Base-by-base conservation (phyloP, 768 basidiomycete genomes). In the Suillus occidentalis region DNA sequence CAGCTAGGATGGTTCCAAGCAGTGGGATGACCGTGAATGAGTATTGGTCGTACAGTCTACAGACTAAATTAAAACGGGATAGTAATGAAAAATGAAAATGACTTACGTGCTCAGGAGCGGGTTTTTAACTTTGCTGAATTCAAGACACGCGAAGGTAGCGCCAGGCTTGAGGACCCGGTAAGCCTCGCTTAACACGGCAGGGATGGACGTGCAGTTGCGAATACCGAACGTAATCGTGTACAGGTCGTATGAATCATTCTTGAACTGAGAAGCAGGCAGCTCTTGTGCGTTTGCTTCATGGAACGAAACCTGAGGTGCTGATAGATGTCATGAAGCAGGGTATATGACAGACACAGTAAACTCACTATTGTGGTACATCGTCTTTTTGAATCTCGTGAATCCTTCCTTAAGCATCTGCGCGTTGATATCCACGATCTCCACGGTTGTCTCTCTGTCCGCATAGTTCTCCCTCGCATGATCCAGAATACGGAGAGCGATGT, bases 161-260 rank as follows among this genome's bases (percentile, higher is more conserved):
- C 97, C 97, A 0, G 97, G 97, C 75, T 96, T 98, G 40, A 99
- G 85, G 16, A 99, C 95, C 28, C 97, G 87, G 76, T 97, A 80
- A 2, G 97, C 97, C 75, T 98, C 95, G 64, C 83, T 83, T 53
- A 99, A 81, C 18, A 95, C 97, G 28, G 87, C 89, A 1, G 92
- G 90, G 64, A 98, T 87, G 57, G 92, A 93, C 20, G 97, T 99
- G 80, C 94, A 96, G 74, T 99, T 99, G 45, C 97, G 86, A 70
- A 99, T 99, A 31, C 97, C 97, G 71, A 99, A 99, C 0, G 97
- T 95, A 75, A 99, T 98, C 34, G 97, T 99, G 80, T 99, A 99
- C 20, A 98, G 81, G 79, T 99, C 95, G 68, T 96, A 94, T 20
- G 92, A 86, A 75, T 94, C 88, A 71, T 91, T 87, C 6, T 84